phyloP scores from a whole-genome alignment of 2,329 filamentous ascomycete species.

The Xylariaceae sp. region DNA sequence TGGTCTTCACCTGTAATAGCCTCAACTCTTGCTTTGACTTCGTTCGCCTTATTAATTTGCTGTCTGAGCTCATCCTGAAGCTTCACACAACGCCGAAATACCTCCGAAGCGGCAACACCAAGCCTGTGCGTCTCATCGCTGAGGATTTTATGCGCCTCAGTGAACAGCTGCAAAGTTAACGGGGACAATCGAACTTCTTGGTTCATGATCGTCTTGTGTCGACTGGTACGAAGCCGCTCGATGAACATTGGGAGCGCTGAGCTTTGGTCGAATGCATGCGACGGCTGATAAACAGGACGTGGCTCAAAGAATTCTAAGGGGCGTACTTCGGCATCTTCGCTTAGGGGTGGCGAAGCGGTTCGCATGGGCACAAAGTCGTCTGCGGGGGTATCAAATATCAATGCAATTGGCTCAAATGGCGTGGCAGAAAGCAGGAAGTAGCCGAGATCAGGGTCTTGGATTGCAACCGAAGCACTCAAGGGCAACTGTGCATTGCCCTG shows the following conservation, averaged over 20 bases:
- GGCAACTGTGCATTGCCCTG: slow-evolving; percentile 52
- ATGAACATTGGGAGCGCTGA: slow-evolving; percentile 63
- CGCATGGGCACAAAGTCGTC: slow-evolving; percentile 52
- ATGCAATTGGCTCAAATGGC: slow-evolving; percentile 60
- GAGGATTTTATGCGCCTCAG: slow-evolving; percentile 73
- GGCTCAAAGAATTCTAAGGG: slow-evolving; percentile 63
- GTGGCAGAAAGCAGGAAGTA: slow-evolving; percentile 68
- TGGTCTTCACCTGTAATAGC: slow-evolving; percentile 66
- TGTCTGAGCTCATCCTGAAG: slow-evolving; percentile 71
- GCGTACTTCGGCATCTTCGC: slow-evolving; percentile 51
- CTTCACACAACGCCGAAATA: slow-evolving; percentile 73
- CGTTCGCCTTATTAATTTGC: slow-evolving; percentile 69
- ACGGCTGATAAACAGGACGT: slow-evolving; percentile 70
- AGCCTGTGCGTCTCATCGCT: slow-evolving; percentile 72
- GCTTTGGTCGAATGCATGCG: slow-evolving; percentile 62
- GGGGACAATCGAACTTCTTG: slow-evolving; percentile 74
- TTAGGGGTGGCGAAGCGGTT: slow-evolving; percentile 51
- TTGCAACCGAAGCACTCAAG: slow-evolving; percentile 59
- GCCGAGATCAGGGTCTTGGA: slow-evolving; percentile 67
- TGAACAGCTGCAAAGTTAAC: slow-evolving; percentile 73
- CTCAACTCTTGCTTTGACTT: slow-evolving; percentile 71
- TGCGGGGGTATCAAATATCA: slow-evolving; percentile 66
- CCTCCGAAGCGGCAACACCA: slow-evolving; percentile 71
- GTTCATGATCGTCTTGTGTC: slow-evolving; percentile 65
- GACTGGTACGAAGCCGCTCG: slow-evolving; percentile 62